Evolutionary conservation across 2,329 filamentous ascomycete species (phyloP), one percentile per base, ranked within the genome.

Genomic region (Neopestalotiopsis rosae): DNA sequence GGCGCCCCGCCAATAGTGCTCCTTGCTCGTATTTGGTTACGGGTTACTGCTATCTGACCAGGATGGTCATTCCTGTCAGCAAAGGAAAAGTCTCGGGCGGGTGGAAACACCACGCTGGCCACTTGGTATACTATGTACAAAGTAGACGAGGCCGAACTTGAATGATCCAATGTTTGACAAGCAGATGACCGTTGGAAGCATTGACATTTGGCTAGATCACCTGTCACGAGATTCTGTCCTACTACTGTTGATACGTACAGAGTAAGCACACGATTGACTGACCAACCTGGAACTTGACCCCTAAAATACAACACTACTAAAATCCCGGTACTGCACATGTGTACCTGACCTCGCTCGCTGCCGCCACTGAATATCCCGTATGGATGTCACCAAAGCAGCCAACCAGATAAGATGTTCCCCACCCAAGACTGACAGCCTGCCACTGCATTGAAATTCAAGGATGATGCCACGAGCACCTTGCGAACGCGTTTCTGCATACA

Each of bases 31-130:
- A 34, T 59, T 34, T 20, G 57, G 30, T 59, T 20, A 59, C 24
- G 57, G 42, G 17, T 52, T n/a, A 52, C 45, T 52, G 45, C 45
- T 52, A 52, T 52, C 45, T 52, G 45, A 34, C 57, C 24, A 34
- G 57, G 57, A 59, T 59, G 24, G 20, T 7, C 9, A 14, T 34
- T 28, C 24, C 20, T 28, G 57, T 59, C 57, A 59, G 57, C 57
- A 59, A 13, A 28, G n/a, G 17, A 14, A 13, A 59, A 13, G n/a
- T 34, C 57, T 59, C 6, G 57, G 24, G 24, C 6, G 57, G 24
- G 24, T 30, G 57, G 57, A 59, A 59, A 59, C 57, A 59, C 57
- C 57, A 59, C 57, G 57, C 57, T 59, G 57, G 24, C 57, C 57
- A 30, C 57, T 59, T 24, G 49, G 6, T 59, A 59, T 59, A 28